phyloP scores from a whole-genome alignment of 495 filamentous ascomycete genomes.

The Talaromyces thailandensis region DNA sequence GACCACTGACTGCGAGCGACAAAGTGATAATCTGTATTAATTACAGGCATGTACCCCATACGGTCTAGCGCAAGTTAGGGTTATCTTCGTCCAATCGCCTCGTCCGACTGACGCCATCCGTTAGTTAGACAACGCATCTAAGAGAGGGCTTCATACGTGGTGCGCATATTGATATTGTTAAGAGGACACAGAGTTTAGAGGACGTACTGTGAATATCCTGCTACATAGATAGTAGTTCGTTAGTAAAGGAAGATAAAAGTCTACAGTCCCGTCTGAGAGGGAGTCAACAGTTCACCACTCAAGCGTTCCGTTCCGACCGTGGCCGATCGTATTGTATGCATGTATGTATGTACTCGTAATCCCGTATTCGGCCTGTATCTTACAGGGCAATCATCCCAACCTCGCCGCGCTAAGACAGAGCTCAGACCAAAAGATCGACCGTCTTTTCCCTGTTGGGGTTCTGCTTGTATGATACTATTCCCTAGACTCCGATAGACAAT shows the following conservation, averaged over 20 bases:
- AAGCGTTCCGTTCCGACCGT: not conserved
- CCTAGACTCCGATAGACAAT: not conserved
- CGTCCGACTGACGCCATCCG: not conserved
- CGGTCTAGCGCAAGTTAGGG: not conserved
- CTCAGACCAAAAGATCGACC: slow-evolving; percentile 2
- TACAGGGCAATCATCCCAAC: not conserved
- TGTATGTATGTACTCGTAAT: not conserved
- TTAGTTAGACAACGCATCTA: not conserved
- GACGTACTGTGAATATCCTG: no score
- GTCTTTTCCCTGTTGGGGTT: not conserved
- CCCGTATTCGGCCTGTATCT: not conserved
- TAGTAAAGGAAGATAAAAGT: no score
- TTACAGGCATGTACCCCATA: not conserved
- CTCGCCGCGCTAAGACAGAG: not conserved
- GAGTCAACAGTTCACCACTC: not conserved
- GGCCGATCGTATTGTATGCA: not conserved
- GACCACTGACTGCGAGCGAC: no score
- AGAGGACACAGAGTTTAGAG: no score
- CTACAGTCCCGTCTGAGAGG: no score
- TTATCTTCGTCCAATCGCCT: not conserved
- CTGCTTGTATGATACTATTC: not conserved
- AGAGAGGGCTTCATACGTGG: not conserved
- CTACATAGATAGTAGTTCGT: no score
- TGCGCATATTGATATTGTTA: not conserved
- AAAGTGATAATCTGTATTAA: not conserved